Percentiles rank a stretch among this genome's conserved stretches.
These are phyloP conservation scores for Clarireedia monteithiana DNA, from an alignment of 2,329 filamentous ascomycete genomes.

Conservation along the genomic window DNA sequence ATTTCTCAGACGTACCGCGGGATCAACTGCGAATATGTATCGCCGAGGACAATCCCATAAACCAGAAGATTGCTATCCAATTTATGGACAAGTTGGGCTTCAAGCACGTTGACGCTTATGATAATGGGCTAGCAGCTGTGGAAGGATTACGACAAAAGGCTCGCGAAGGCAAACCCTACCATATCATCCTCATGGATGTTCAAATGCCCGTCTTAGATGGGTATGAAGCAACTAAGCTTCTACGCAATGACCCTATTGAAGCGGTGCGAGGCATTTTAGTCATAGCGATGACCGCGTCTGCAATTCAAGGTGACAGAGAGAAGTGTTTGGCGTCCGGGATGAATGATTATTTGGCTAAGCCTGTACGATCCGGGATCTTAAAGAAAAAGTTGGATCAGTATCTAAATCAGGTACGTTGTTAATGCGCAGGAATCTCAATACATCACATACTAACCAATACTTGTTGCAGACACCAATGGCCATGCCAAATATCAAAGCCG, in stretches of 20 bases:
- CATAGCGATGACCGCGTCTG: constrained; percentile 94
- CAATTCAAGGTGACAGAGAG: constrained; percentile 88
- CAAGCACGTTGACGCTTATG: constrained; percentile 73
- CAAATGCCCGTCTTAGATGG: constrained; percentile 94
- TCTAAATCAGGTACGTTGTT: constrained; percentile 32
- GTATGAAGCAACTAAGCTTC: constrained; percentile 80
- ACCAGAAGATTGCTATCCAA: constrained; percentile 87
- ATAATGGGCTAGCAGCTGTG: constrained; percentile 81
- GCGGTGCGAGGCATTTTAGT: constrained; percentile 78
- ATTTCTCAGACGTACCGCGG: constrained; percentile 66
- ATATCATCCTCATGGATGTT: constrained; percentile 90
- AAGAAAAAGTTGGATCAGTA: constrained; percentile 74
- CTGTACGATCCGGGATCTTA: constrained; percentile 80
- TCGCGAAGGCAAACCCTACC: constrained; percentile 67
- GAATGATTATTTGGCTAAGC: constrained; percentile 96
- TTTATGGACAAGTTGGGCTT: constrained; percentile 85
- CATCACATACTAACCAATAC: not conserved
- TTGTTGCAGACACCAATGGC: constrained; percentile 15
- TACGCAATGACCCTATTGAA: constrained; percentile 69
- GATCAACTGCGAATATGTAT: constrained; percentile 82
- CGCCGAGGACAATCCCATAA: constrained; percentile 91
- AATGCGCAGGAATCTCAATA: not conserved
- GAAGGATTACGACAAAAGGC: constrained; percentile 76
- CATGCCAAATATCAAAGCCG: constrained; percentile 20
- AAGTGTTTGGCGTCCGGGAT: constrained; percentile 94